Percentiles rank a stretch among this genome's conserved stretches.
Conservation (phyloP, 108 stramenopile genomes). For the Conticribra weissflogii region DNA sequence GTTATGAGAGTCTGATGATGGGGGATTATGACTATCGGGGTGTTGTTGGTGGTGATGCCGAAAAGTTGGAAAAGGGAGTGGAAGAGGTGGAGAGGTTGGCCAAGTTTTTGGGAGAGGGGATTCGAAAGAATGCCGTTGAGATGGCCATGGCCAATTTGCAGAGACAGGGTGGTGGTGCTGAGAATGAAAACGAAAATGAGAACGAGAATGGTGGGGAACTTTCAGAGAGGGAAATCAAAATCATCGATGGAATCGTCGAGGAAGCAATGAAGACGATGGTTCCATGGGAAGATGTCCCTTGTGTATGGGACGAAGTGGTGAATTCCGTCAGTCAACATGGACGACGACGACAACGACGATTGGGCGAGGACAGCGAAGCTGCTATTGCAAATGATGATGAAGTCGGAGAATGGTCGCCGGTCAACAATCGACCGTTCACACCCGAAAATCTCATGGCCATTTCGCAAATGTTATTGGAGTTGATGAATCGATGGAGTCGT, state of each 20-base stretch:
- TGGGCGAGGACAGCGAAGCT: neutral
- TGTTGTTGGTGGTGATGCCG: too few relatives aligned
- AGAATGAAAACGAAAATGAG: neutral
- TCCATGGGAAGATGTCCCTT: slow-evolving; percentile 19
- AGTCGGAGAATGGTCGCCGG: slow-evolving; percentile 13
- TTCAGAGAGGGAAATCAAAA: neutral
- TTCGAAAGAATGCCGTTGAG: slow-evolving; percentile 11
- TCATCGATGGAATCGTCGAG: slow-evolving; percentile 14
- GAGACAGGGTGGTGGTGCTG: too few relatives aligned
- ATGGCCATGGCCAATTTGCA: too few relatives aligned
- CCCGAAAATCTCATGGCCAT: slow-evolving; percentile 33
- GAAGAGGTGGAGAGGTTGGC: slow-evolving; percentile 23
- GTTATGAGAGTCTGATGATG: too few relatives aligned
- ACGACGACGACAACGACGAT: slow-evolving; percentile 9
- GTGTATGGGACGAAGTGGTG: slow-evolving; percentile 40
- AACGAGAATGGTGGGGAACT: neutral
- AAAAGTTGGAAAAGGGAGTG: slow-evolving; percentile 15
- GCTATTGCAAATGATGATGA: slow-evolving; percentile 5
- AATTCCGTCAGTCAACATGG: neutral
- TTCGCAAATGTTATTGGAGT: slow-evolving; percentile 26
- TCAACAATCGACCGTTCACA: slow-evolving; percentile 22
- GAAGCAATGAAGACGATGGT: slow-evolving; percentile 22
- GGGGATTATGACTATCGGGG: too few relatives aligned
- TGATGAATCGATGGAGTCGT: slow-evolving; percentile 44
- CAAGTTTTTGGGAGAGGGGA: slow-evolving; percentile 19